Base-by-base conservation (phyloP, 108 stramenopile genomes). In the Poteriospumella lacustris region DNA sequence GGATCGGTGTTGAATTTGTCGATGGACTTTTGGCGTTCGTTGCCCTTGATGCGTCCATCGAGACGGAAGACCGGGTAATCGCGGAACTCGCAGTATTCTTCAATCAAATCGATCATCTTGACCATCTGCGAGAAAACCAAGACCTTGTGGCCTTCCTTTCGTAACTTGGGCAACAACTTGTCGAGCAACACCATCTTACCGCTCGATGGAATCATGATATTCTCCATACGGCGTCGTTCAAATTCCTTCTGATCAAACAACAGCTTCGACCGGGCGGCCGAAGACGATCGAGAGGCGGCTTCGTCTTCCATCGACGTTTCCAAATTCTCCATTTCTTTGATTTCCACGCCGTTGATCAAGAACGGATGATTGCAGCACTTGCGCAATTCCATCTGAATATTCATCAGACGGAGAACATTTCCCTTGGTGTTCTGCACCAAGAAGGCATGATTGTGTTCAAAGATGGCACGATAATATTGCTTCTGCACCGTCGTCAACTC, bases 301-400 rank as follows among this genome's bases (percentile, higher is more conserved):
- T 89, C 91, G 31, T 87, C 87, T 58, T 89, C 87, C 31, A 33
- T 2, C 12, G 31, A 59, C 64, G 92, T 87, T n/a, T 81, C 80
- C 28, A 93, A 84, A 33, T 88, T 91, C 24, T 94, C 94, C 59
- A 89, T 84, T 82, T 97, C 96, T 76, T 92, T 84, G 28, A 93
- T 89, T 73, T 97, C 95, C 5, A 96, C 92, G 12, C 97, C 97
- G 28, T 90, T 90, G 36, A 98, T 85, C 31, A 99, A 83, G 85
- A 89, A 97, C 31, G 98, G 98, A 84, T 99, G 98, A 86, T 99
- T 99, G 90, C 97, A 98, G 80, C 92, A 93, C 86, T 99, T 99
- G 58, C 98, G 89, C 42, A 99, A 87, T 79, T 99, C 96, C 96
- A 97, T 99, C 75, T 97, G 95, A 58, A 99, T 94, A 83, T 99